Evolutionary conservation across 495 filamentous ascomycete species (phyloP).

Genomic region (Penicillium bovifimosum): DNA sequence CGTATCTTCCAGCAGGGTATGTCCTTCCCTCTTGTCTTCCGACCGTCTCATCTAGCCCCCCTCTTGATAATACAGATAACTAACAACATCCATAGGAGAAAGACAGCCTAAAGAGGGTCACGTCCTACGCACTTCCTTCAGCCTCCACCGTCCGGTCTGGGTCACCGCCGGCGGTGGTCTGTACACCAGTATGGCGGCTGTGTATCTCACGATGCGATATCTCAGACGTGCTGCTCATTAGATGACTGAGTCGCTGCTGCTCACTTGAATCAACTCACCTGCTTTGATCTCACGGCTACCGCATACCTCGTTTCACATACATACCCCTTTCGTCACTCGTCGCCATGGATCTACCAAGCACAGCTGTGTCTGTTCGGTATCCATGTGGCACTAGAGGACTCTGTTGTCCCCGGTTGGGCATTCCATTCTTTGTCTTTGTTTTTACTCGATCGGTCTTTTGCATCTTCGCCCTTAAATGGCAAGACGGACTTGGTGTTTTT

Average conservation of each 20-base stretch:
- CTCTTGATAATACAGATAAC: not conserved
- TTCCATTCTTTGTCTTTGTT: constrained; percentile 17
- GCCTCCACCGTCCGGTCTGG: constrained; percentile 40
- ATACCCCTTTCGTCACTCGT: constrained; percentile 2
- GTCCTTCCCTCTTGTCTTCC: not conserved
- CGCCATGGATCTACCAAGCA: not conserved
- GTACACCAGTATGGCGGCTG: constrained; percentile 37
- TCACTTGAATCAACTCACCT: not conserved
- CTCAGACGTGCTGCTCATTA: constrained; percentile 23
- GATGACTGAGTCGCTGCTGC: not conserved
- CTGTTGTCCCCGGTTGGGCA: not conserved
- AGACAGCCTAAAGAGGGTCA: constrained; percentile 31
- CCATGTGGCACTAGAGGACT: not conserved
- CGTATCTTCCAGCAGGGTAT: constrained; percentile 32
- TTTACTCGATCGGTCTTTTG: constrained; percentile 13
- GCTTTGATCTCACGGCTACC: not conserved
- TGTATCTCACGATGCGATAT: constrained; percentile 37
- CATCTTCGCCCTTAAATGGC: constrained; percentile 18
- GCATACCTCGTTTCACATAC: not conserved
- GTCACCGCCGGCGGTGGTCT: constrained; percentile 32
- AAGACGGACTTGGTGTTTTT: constrained; percentile 12
- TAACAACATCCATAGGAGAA: constrained; percentile 15
- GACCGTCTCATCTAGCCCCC: not conserved
- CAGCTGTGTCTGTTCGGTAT: not conserved
- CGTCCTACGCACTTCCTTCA: constrained; percentile 35